A percentile compares a stretch with the other conserved stretches of the same genome.
These are phyloP conservation scores for Lactarius hengduanensis DNA, from an alignment of 768 basidiomycete species.

Conservation along the genomic window DNA sequence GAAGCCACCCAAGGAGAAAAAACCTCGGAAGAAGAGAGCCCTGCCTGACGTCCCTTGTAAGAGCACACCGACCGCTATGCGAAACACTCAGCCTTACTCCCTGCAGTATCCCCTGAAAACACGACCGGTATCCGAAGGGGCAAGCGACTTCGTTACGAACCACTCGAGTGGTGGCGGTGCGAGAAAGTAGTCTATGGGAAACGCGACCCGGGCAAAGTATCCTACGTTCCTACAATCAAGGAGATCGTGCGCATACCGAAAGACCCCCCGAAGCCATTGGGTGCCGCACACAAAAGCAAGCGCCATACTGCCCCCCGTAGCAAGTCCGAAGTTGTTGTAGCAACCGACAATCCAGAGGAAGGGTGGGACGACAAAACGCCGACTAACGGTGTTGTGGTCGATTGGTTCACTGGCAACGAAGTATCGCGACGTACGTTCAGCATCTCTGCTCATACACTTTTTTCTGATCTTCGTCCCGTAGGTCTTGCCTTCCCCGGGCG, in stretches of 20 bases:
- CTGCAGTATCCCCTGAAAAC: constrained; percentile 34
- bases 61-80: background rate
- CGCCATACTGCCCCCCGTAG: constrained; percentile 40
- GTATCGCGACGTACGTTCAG: constrained; percentile 64
- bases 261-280: constrained; percentile 49
- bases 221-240: constrained; percentile 64
- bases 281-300: constrained; percentile 37
- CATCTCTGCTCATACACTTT: background rate
- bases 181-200: constrained; percentile 85
- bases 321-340: constrained; percentile 47
- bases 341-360: constrained; percentile 44
- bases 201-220: constrained; percentile 44
- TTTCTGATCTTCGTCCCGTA: constrained; percentile 34
- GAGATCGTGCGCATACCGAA: constrained; percentile 60
- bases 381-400: constrained; percentile 61
- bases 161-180: constrained; percentile 91
- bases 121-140: constrained; percentile 64
- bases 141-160: constrained; percentile 61
- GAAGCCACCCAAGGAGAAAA: constrained; percentile 14
- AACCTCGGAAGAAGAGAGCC: constrained; percentile 22
- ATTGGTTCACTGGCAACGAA: constrained; percentile 61
- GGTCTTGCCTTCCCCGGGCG: constrained; percentile 77
- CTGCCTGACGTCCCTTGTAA: constrained; percentile 11
- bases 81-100: background rate
- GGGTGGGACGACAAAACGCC: constrained; percentile 87